These are phyloP conservation scores for Pulveroboletus sp. DNA, from an alignment of 768 basidiomycete genomes.

Conservation along the genomic window DNA sequence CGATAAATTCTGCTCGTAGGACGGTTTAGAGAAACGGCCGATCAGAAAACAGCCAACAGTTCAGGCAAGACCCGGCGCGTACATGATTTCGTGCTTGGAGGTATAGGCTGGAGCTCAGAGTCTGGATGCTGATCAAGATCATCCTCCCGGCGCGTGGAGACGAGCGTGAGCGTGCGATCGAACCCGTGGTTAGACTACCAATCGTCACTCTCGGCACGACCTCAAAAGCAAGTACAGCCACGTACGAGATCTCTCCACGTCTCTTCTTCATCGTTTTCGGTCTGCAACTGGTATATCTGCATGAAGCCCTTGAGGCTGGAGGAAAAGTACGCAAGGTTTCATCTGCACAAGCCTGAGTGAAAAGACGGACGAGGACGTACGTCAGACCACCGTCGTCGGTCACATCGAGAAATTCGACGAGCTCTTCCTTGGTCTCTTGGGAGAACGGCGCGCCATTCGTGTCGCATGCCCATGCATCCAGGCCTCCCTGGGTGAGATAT, in stretches of 20 bases:
- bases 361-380: conserved; percentile 38
- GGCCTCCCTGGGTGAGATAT: conserved; percentile 51
- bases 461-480: conserved; percentile 73
- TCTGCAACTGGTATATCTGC: conserved; percentile 82
- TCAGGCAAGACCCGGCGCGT: not conserved
- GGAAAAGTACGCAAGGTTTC: not conserved
- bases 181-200: conserved; percentile 70
- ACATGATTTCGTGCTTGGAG: conserved; percentile 17
- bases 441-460: conserved; percentile 82
- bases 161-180: conserved; percentile 58
- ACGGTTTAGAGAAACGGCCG: not conserved
- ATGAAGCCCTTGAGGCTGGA: conserved; percentile 72
- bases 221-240: conserved; percentile 6
- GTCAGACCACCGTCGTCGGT: conserved; percentile 68
- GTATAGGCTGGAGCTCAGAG: conserved; percentile 12
- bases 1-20: conserved; percentile 16
- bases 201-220: conserved; percentile 7
- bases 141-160: conserved; percentile 50
- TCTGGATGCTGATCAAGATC: conserved; percentile 23
- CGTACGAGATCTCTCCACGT: conserved; percentile 79
- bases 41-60: not conserved
- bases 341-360: not conserved
- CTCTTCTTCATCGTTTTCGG: conserved; percentile 78
- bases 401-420: conserved; percentile 70
- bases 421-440: conserved; percentile 71